These are phyloP conservation scores for Melanopsichium pennsylvanicum DNA, from an alignment of 1,284 basidiomycete genomes.

Conservation along the genomic window DNA sequence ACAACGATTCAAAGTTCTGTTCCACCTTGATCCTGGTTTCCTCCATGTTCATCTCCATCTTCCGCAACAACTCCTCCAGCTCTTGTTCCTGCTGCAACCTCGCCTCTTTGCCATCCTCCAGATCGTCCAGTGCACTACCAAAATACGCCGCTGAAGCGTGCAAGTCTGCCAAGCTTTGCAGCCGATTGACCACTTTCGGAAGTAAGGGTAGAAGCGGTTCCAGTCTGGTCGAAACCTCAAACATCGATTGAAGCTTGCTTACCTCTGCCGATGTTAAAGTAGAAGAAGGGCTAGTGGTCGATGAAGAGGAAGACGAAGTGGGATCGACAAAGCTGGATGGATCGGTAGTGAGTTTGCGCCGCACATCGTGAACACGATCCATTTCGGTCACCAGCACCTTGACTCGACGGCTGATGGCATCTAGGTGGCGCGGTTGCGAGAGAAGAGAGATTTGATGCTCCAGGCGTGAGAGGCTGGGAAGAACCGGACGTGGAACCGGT, in stretches of 20 bases:
- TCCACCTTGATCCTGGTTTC: constrained; percentile 71
- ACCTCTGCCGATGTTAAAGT: constrained; percentile 37
- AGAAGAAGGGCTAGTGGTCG: not conserved
- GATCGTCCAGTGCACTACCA: constrained; percentile 70
- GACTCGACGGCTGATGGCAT: constrained; percentile 91
- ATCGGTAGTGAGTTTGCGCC: constrained; percentile 67
- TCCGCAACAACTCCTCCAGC: constrained; percentile 74
- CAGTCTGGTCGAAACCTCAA: constrained; percentile 82
- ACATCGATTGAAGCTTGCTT: constrained; percentile 63
- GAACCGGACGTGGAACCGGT: constrained; percentile 76
- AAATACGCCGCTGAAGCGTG: constrained; percentile 84
- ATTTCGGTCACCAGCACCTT: constrained; percentile 92
- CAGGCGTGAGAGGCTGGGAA: constrained; percentile 81
- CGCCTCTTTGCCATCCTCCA: constrained; percentile 77
- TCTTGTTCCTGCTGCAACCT: constrained; percentile 74
- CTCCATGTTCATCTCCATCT: constrained; percentile 69
- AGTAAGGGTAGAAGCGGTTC: constrained; percentile 87
- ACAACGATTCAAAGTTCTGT: constrained; percentile 72
- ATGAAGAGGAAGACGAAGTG: not conserved
- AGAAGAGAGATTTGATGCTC: constrained; percentile 85
- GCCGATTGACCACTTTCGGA: constrained; percentile 84
- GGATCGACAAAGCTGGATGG: constrained; percentile 14
- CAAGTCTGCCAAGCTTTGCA: constrained; percentile 81
- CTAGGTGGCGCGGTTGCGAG: constrained; percentile 93
- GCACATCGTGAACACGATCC: constrained; percentile 77